Evolutionary conservation across 2,329 filamentous ascomycete genomes (phyloP).

Genomic region (Cercospora zeina): DNA sequence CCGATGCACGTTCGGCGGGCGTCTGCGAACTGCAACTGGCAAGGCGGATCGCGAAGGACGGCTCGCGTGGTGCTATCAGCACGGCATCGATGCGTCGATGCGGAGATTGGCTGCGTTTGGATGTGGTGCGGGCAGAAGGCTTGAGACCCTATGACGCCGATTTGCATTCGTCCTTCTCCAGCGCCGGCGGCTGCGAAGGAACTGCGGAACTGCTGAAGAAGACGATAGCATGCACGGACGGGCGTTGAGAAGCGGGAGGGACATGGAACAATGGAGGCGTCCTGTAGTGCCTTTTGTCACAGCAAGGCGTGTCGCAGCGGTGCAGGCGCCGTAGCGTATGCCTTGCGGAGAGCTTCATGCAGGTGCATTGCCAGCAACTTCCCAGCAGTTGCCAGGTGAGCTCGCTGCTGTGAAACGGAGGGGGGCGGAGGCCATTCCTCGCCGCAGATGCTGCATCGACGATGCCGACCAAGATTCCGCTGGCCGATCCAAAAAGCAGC

Average conservation of each 20-base stretch:
- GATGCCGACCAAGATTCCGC: conserved; percentile 3
- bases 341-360: not conserved
- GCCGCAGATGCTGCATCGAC: conserved; percentile 2
- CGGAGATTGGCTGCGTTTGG: conserved; percentile 3
- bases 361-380: not conserved
- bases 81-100: not conserved
- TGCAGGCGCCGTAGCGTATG: not conserved
- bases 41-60: not conserved
- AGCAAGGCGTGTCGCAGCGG: not conserved
- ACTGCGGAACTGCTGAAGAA: not conserved
- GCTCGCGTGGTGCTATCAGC: too few species aligned
- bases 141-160: conserved; percentile 1
- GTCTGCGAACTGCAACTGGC: conserved; percentile 2
- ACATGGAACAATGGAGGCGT: not conserved
- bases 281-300: too few species aligned
- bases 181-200: not conserved
- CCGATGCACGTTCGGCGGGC: not conserved
- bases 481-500: not conserved
- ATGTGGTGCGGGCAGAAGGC: not conserved
- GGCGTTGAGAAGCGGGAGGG: not conserved
- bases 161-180: not conserved
- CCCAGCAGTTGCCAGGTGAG: not conserved
- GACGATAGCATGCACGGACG: not conserved
- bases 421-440: not conserved
- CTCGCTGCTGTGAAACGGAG: conserved; percentile 5